A percentile compares a stretch with the other conserved stretches of the same genome.
These are phyloP conservation scores for Gelatoporia subvermispora DNA, from an alignment of 768 basidiomycete species.

Conservation along the genomic window DNA sequence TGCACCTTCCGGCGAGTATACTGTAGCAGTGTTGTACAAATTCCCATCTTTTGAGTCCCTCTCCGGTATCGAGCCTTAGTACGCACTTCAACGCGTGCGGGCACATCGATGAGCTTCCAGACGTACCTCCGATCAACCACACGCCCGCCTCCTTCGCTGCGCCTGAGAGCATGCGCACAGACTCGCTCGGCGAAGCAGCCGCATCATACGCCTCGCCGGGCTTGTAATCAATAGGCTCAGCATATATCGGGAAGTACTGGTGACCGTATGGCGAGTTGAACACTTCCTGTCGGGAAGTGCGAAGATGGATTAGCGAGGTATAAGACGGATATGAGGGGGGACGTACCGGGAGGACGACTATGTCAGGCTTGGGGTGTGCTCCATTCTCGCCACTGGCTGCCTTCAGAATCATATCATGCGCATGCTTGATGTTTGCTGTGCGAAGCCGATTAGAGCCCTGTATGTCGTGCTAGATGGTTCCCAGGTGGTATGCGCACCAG, in stretches of 20 bases:
- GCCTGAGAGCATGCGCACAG: slow-evolving; percentile 74
- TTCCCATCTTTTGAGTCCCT: slow-evolving; percentile 56
- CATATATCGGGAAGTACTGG: slow-evolving; percentile 75
- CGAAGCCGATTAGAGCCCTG: slow-evolving; percentile 9
- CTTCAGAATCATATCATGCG: slow-evolving; percentile 70
- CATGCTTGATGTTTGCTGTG: slow-evolving; percentile 74
- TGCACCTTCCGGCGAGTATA: slow-evolving; percentile 76
- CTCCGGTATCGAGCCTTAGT: slow-evolving; percentile 88
- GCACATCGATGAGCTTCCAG: neutral
- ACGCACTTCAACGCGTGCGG: neutral
- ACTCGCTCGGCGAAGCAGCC: slow-evolving; percentile 57
- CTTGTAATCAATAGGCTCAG: slow-evolving; percentile 68
- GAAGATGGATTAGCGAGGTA: neutral
- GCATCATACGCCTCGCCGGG: slow-evolving; percentile 57
- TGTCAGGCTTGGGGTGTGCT: slow-evolving; percentile 54
- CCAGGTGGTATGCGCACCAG: slow-evolving; percentile 15
- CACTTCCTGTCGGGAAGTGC: slow-evolving; percentile 60
- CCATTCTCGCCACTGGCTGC: slow-evolving; percentile 43
- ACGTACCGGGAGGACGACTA: slow-evolving; percentile 82
- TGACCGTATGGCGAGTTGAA: slow-evolving; percentile 87
- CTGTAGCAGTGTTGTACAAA: slow-evolving; percentile 90
- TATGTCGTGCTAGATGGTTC: neutral
- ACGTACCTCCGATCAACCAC: slow-evolving; percentile 91
- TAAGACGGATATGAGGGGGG: neutral
- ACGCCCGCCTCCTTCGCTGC: slow-evolving; percentile 71